phyloP scores from a whole-genome alignment of 208 protist species.

The Leishmania gerbilli region DNA sequence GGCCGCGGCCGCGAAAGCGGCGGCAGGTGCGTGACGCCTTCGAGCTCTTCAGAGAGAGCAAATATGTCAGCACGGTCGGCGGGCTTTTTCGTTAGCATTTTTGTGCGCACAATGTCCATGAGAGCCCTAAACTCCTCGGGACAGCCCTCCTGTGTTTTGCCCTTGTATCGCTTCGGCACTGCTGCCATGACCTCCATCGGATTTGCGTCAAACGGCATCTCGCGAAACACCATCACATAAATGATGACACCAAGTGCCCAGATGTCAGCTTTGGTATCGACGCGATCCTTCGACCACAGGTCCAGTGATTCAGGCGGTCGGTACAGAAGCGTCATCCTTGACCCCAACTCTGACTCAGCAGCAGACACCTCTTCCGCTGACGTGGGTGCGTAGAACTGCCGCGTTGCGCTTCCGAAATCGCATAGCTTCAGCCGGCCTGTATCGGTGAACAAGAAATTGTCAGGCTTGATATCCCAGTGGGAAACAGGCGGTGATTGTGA shows the following conservation, averaged over 20 bases:
- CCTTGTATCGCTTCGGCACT: slow-evolving; percentile 50
- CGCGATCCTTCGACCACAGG: slow-evolving; percentile 81
- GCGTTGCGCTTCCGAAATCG: slow-evolving; percentile 92
- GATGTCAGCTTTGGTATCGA: slow-evolving; percentile 92
- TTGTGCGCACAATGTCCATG: slow-evolving; percentile 49
- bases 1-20: slow-evolving; percentile 30
- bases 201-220: slow-evolving; percentile 91
- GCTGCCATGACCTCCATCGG: slow-evolving; percentile 66
- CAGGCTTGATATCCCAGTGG: slow-evolving; percentile 94
- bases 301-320: slow-evolving; percentile 95
- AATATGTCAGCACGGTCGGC: slow-evolving; percentile 64
- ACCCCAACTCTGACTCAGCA: slow-evolving; percentile 78
- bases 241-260: slow-evolving; percentile 96
- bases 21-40: slow-evolving; percentile 36
- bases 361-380: slow-evolving; percentile 61
- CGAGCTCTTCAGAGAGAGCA: slow-evolving; percentile 46
- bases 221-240: slow-evolving; percentile 91
- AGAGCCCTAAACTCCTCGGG: slow-evolving; percentile 48
- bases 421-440: slow-evolving; percentile 91
- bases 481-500: slow-evolving; percentile 83
- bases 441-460: slow-evolving; percentile 87
- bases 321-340: slow-evolving; percentile 91
- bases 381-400: slow-evolving; percentile 59
- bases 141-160: slow-evolving; percentile 15
- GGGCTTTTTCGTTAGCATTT: slow-evolving; percentile 70